Evolutionary conservation across 1,284 basidiomycete species (phyloP).

Genomic region (Tilletia caries): DNA sequence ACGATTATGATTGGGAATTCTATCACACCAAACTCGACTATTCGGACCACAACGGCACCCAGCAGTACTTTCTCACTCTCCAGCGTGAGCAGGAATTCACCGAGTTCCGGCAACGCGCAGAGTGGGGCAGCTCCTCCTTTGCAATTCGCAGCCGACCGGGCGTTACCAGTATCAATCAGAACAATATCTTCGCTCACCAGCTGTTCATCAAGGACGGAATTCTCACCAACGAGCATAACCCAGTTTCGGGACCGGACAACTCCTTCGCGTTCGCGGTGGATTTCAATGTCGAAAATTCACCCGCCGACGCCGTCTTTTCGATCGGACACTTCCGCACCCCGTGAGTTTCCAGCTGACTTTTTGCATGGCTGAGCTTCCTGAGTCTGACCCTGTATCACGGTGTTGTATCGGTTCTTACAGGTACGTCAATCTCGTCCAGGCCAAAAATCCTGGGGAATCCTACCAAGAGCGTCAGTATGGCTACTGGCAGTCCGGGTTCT

Average conservation of each 20-base stretch:
- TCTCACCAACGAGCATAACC: constrained; percentile 35
- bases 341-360: neutral
- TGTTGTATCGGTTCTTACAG: too few relatives aligned
- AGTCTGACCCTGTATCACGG: neutral
- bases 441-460: constrained; percentile 19
- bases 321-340: constrained; percentile 43
- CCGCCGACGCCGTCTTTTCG: constrained; percentile 38
- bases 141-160: constrained; percentile 37
- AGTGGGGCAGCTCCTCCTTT: constrained; percentile 48
- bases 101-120: constrained; percentile 48
- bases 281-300: constrained; percentile 35
- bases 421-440: constrained; percentile 42
- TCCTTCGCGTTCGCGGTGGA: constrained; percentile 44
- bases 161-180: constrained; percentile 39
- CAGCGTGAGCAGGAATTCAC: constrained; percentile 40
- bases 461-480: constrained; percentile 47
- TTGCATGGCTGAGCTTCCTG: neutral
- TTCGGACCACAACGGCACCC: constrained; percentile 28
- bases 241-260: constrained; percentile 41
- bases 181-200: constrained; percentile 42
- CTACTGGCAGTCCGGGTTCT: constrained; percentile 44
- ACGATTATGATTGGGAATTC: too few relatives aligned
- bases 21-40: constrained; percentile 34
- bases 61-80: constrained; percentile 38
- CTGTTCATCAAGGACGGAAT: constrained; percentile 40